phyloP scores from a whole-genome alignment of 345 rosid species.

The Rhizophora apiculata region DNA sequence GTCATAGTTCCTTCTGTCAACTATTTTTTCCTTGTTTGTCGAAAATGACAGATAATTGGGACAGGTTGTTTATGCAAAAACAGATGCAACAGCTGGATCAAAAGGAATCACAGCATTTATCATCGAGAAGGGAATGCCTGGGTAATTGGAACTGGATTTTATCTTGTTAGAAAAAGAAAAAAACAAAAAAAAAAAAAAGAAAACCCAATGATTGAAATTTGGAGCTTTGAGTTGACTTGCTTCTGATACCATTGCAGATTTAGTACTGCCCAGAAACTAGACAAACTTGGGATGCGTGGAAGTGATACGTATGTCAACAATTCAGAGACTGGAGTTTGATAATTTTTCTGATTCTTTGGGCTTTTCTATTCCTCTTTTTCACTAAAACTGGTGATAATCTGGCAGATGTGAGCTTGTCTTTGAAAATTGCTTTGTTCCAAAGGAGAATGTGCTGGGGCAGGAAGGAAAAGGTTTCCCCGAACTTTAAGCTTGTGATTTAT shows the following conservation, averaged over 20 bases:
- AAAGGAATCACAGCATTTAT: constrained; percentile 95
- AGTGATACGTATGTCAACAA: constrained; percentile 71
- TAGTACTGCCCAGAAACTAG: constrained; percentile 90
- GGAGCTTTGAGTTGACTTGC: neutral
- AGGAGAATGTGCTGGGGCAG: constrained; percentile 79
- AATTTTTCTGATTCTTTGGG: constrained; percentile 3
- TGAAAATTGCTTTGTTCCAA: constrained; percentile 83
- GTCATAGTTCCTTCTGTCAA: neutral
- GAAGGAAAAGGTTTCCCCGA: constrained; percentile 80
- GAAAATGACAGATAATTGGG: constrained; percentile 17
- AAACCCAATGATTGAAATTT: neutral
- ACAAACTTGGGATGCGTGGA: constrained; percentile 96
- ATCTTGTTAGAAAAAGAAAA: neutral
- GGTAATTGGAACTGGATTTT: constrained; percentile 43
- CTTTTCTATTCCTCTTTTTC: constrained; percentile 13
- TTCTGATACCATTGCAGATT: constrained; percentile 53
- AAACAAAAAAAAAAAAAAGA: neutral
- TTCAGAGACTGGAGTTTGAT: constrained; percentile 20
- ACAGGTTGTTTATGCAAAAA: constrained; percentile 86
- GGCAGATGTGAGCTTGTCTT: constrained; percentile 95
- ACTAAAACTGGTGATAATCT: constrained; percentile 34
- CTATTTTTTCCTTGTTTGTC: neutral
- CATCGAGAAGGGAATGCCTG: constrained; percentile 93
- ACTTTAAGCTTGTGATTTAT: constrained; percentile 15
- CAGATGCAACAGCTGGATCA: constrained; percentile 67